Evolutionary conservation across 148 eudicot genomes (phyloP), one percentile per base, ranked within the genome.

Genomic region (Bassia scoparia): DNA sequence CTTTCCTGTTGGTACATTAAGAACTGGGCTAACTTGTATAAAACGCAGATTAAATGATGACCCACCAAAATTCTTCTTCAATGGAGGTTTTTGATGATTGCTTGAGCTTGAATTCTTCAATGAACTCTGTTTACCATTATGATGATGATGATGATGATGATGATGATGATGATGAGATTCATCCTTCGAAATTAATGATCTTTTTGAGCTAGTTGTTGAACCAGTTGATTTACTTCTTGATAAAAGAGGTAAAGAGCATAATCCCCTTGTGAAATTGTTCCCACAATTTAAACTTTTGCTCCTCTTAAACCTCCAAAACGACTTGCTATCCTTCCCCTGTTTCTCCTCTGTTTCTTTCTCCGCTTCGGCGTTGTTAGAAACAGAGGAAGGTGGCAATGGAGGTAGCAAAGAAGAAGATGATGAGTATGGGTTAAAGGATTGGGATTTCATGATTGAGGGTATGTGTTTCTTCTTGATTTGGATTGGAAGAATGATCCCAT

Each of bases 201-300:
- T 80, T 59, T 92, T 93, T 2, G 73, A 68, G 69, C 76, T 83
- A 0, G 85, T 43, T 55, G 75, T 74, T 1, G 98, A 91, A 0
- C 98, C 98, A 2, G 97, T 86, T 13, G 98, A 94, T 73, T 87
- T 87, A 77, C 98, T 94, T 48, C 97, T 78, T 10, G 91, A 82
- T 20, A 94, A 64, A 38, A 87, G 78, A 3, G 93, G 96, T 37
- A 91, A 50, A 20, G 98, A 90, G 67, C 98, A 94, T n/a, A 94
- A 80, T 9, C 84, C 84, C 52, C 87, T 37, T 16, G 74, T 85
- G 67, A 87, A 89, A 13, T 89, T 82, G 10, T 85, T 84, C 2
- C 91, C 88, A 65, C 97, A 87, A 76, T 90, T 90, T 43, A 79
- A 78, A 61, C 98, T 95, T 18, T 84, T 77, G 29, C 98, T 94